Evolutionary conservation across 768 basidiomycete genomes (phyloP), one percentile per base, ranked within the genome.

Genomic region (Leccinellum albellum): DNA sequence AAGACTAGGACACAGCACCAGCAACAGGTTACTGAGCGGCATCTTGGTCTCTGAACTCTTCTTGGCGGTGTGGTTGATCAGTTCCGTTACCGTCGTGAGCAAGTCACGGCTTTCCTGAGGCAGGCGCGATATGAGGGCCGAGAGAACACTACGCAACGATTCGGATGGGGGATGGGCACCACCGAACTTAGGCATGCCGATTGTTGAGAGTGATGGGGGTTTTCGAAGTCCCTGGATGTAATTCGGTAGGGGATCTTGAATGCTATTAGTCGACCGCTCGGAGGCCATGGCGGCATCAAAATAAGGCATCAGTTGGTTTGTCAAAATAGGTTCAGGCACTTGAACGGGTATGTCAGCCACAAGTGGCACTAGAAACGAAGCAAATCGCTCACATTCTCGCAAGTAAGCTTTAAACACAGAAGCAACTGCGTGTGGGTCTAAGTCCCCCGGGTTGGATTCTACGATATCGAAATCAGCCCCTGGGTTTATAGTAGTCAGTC

Each of bases 351-450:
- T 54, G 53, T 62, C 45, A 61, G 32, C 47, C 33, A 51, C 46
- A 50, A 14, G 42, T 31, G 40, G n/a, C 7, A 50, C 49, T 17
- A 4, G 55, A 55, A 44, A 49, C 15, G 21, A 32, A 58, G 14
- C 29, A 53, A 50, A 48, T 9, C 46, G 80, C 94, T 77, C 74
- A 96, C 94, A 76, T 81, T 97, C 94, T 55, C 95, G 88, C 44
- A 98, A 77, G 70, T 86, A 98, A 1, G 91, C 88, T 72, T 96
- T 97, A 76, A 96, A 97, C 29, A 96, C 76, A 24, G 91, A 91
- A 20, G 94, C 87, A 7, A 98, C 94, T 1, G 93, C 91, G 70
- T 98, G 94, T 48, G 95, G 95, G 67, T 98, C 95, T 33, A 98
- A 74, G 66, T 98, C 94, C 8, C 89, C 85, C 24, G 93, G 94